A percentile compares a stretch with the other conserved stretches of the same genome.
phyloP scores from a whole-genome alignment of 192 early-diverging fungal species.

The Backusella psychrophila region DNA sequence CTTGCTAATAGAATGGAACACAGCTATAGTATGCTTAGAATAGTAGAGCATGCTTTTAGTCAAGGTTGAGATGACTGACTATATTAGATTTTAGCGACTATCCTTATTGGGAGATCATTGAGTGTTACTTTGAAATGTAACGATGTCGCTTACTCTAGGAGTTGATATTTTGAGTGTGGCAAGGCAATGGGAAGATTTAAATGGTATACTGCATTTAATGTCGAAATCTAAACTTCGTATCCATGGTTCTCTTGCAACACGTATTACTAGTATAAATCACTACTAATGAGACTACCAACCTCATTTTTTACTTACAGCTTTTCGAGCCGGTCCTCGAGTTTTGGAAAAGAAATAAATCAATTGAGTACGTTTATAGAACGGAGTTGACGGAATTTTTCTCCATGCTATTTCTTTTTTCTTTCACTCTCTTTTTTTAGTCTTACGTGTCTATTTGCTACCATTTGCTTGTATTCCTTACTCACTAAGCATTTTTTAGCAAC shows the following conservation, averaged over 20 bases:
- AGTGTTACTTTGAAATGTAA: neutral
- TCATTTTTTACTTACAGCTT: neutral
- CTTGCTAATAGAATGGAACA: neutral
- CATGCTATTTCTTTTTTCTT: neutral
- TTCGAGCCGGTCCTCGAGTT: neutral
- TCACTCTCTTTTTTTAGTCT: neutral
- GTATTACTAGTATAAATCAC: constrained; percentile 1
- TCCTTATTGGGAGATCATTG: neutral
- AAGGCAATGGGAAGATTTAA: neutral
- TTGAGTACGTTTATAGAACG: neutral
- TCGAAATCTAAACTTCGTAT: neutral
- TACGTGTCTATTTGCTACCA: neutral
- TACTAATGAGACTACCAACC: neutral
- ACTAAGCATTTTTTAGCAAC: neutral
- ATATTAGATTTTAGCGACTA: neutral
- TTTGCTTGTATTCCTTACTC: neutral
- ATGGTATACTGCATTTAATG: neutral
- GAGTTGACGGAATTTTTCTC: neutral
- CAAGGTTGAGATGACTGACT: neutral
- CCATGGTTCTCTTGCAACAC: neutral
- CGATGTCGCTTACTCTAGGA: neutral
- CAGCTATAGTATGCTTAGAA: neutral
- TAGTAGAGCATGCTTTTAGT: neutral
- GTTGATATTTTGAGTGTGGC: neutral
- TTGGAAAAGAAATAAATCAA: neutral